Conservation (phyloP, 371 early-diverging fungal genomes). For the Mucor racemosus region DNA sequence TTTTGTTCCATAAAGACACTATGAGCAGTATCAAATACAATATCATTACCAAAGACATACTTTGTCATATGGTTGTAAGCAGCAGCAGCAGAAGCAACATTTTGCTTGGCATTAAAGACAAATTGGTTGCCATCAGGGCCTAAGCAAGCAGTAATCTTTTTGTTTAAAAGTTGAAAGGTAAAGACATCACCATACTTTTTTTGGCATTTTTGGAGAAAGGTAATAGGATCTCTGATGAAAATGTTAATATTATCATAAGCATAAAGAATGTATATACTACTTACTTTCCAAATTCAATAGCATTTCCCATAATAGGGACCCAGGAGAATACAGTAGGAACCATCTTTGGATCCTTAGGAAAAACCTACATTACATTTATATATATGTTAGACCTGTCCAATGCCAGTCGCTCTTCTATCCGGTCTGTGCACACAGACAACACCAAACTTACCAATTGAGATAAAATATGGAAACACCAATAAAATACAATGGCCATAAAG, state of each 20-base stretch:
- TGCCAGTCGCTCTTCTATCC: no score
- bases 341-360: conserved; percentile 61
- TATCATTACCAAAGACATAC: conserved; percentile 95
- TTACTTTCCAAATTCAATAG: conserved; percentile 83
- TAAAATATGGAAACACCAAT: conserved; percentile 43
- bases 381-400: not conserved
- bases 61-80: conserved; percentile 93
- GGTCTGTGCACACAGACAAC: not conserved
- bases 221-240: conserved; percentile 73
- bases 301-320: conserved; percentile 90
- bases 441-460: conserved; percentile 43
- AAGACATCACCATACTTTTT: conserved; percentile 88
- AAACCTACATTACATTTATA: conserved; percentile 31
- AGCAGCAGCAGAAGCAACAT: conserved; percentile 90
- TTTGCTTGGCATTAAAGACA: conserved; percentile 90
- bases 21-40: conserved; percentile 95
- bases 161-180: conserved; percentile 92
- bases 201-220: conserved; percentile 75
- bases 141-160: conserved; percentile 86
- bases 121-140: conserved; percentile 96
- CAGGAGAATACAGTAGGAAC: conserved; percentile 87
- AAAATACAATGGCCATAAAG: conserved; percentile 33
- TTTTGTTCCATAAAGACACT: conserved; percentile 96
- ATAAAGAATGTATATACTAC: conserved; percentile 9
- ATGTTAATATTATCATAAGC: not conserved